Conservation (phyloP, 345 rosid species). For the Populus tremula region DNA sequence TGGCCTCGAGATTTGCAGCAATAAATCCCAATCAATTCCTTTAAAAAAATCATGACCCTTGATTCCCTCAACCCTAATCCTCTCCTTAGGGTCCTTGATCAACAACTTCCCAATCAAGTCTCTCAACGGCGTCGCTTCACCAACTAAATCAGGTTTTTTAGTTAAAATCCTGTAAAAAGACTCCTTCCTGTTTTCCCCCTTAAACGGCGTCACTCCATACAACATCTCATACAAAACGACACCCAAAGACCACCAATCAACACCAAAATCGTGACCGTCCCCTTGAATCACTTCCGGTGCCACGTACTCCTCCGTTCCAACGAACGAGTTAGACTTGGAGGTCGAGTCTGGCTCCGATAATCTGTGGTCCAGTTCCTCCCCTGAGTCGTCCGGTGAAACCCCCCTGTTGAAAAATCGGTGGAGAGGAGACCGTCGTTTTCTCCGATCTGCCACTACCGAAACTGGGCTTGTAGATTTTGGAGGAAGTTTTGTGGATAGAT, state of each 20-base stretch:
- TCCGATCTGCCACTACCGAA: constrained; percentile 6
- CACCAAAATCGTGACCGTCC: constrained; percentile 76
- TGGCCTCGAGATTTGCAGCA: constrained; percentile 52
- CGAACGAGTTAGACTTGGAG: constrained; percentile 76
- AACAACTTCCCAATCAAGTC: constrained; percentile 57
- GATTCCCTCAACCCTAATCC: constrained; percentile 55
- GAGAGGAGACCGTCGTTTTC: constrained; percentile 29
- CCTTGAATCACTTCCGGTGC: constrained; percentile 79
- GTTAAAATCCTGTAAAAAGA: constrained; percentile 61
- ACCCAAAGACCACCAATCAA: constrained; percentile 94
- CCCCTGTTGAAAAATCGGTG: constrained; percentile 46
- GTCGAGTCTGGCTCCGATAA: constrained; percentile 22
- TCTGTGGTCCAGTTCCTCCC: not conserved
- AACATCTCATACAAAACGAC: constrained; percentile 84
- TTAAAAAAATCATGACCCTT: constrained; percentile 67
- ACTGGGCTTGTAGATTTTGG: constrained; percentile 34
- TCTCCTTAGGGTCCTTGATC: constrained; percentile 60
- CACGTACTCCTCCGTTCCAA: constrained; percentile 92
- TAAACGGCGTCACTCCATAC: constrained; percentile 80
- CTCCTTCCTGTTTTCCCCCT: constrained; percentile 61
- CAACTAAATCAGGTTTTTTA: constrained; percentile 52
- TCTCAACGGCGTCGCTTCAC: constrained; percentile 69
- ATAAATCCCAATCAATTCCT: constrained; percentile 57
- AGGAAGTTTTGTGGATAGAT: constrained; percentile 71
- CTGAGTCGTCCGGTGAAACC: constrained; percentile 33